Conservation (phyloP, 805 yeast genomes). For the Candida andamanensis region DNA sequence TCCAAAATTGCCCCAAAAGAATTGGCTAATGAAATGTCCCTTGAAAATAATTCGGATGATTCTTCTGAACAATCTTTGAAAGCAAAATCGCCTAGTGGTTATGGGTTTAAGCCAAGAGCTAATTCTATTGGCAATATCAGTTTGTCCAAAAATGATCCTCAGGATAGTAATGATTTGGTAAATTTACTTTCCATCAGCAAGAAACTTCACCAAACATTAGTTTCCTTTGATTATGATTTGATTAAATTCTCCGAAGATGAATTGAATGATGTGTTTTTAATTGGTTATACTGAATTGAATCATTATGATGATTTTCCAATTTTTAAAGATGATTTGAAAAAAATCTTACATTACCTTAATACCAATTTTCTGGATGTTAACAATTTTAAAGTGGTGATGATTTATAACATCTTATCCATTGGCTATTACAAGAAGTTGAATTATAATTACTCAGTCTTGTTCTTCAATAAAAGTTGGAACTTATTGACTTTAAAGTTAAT, state of each 20-base stretch:
- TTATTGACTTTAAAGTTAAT: constrained; percentile 29
- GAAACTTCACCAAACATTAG: constrained; percentile 16
- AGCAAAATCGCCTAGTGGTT: neutral
- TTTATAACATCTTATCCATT: constrained; percentile 41
- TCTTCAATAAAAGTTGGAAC: constrained; percentile 44
- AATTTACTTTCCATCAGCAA: constrained; percentile 26
- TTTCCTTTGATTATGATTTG: constrained; percentile 10
- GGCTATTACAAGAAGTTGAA: constrained; percentile 28
- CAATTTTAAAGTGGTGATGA: constrained; percentile 33
- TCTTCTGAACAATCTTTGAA: neutral
- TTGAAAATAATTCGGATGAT: neutral
- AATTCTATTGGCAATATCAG: constrained; percentile 4
- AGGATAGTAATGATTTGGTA: constrained; percentile 17
- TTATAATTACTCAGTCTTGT: constrained; percentile 28
- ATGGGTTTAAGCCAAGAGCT: constrained; percentile 3
- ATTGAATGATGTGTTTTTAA: constrained; percentile 25
- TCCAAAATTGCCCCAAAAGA: constrained; percentile 3
- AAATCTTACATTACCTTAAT: constrained; percentile 19
- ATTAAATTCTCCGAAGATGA: constrained; percentile 9
- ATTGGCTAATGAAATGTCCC: constrained; percentile 5
- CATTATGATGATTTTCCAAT: constrained; percentile 10
- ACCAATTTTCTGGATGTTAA: constrained; percentile 13
- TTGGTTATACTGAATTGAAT: constrained; percentile 24
- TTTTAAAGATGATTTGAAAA: constrained; percentile 17
- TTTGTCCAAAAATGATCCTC: constrained; percentile 1